Conservation (phyloP, 208 protist species). For the Leptomonas pyrrhocoris region DNA sequence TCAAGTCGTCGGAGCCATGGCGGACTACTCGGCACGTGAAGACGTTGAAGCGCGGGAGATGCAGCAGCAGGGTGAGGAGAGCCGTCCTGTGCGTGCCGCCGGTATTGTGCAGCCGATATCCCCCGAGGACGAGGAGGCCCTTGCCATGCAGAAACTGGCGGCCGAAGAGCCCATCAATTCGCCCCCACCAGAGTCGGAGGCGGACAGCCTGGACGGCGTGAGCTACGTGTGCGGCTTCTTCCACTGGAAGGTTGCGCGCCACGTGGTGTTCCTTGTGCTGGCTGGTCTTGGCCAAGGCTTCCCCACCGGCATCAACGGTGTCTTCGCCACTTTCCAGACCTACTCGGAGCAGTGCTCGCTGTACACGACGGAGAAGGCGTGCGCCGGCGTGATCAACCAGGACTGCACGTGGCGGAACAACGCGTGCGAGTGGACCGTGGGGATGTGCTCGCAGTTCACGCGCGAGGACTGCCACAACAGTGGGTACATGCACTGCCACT, state of each 20-base stretch:
- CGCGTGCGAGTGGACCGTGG: slow-evolving; percentile 14
- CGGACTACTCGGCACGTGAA: slow-evolving; percentile 11
- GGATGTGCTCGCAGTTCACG: slow-evolving; percentile 13
- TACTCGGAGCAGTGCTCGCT: slow-evolving; percentile 23
- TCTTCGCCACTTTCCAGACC: slow-evolving; percentile 15
- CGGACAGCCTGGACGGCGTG: slow-evolving; percentile 19
- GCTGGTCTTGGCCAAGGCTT: slow-evolving; percentile 16
- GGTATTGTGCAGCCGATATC: slow-evolving; percentile 22
- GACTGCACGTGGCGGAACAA: slow-evolving; percentile 17
- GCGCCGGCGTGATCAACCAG: slow-evolving; percentile 15
- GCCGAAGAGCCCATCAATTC: neutral
- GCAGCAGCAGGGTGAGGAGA: slow-evolving; percentile 10
- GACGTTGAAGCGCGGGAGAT: slow-evolving; percentile 3
- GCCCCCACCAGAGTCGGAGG: slow-evolving; percentile 10
- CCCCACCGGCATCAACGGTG: slow-evolving; percentile 18
- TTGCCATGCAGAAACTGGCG: slow-evolving; percentile 19
- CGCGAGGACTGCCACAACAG: slow-evolving; percentile 13
- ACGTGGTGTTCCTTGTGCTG: slow-evolving; percentile 13
- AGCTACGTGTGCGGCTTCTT: slow-evolving; percentile 22
- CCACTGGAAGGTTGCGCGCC: slow-evolving; percentile 19
- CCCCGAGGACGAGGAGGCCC: slow-evolving; percentile 14
- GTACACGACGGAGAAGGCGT: slow-evolving; percentile 19
- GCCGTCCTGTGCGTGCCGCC: slow-evolving; percentile 4
- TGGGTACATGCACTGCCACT: slow-evolving; percentile 22
- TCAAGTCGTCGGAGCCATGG: too few relatives aligned